These are phyloP conservation scores for Suillus paluster DNA, from an alignment of 768 basidiomycete genomes.

Conservation along the genomic window DNA sequence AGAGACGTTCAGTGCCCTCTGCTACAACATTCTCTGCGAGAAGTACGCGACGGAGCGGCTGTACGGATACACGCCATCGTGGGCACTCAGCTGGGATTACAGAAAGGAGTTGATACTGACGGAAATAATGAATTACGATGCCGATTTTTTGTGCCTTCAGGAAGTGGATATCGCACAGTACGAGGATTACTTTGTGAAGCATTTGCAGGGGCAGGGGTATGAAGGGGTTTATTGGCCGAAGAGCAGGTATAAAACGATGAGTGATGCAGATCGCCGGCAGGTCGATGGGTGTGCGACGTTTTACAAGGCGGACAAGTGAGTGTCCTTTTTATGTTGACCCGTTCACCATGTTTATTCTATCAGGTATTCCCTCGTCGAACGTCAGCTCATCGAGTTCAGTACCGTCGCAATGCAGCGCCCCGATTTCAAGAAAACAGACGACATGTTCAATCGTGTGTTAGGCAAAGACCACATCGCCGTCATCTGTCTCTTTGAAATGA, in stretches of 20 bases:
- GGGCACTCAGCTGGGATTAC: slow-evolving; percentile 97
- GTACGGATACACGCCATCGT: slow-evolving; percentile 96
- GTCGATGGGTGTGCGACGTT: slow-evolving; percentile 98
- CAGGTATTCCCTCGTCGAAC: slow-evolving; percentile 93
- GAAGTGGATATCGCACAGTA: slow-evolving; percentile 94
- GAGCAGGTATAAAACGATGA: slow-evolving; percentile 93
- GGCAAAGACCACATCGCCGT: slow-evolving; percentile 94
- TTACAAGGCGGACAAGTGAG: slow-evolving; percentile 88
- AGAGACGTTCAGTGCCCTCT: slow-evolving; percentile 82
- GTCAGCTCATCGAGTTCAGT: slow-evolving; percentile 92
- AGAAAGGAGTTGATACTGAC: slow-evolving; percentile 86
- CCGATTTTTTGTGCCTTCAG: slow-evolving; percentile 93
- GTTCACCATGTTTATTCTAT: slow-evolving; percentile 1
- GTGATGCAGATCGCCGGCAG: slow-evolving; percentile 76
- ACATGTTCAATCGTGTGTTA: slow-evolving; percentile 99
- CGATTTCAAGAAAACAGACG: slow-evolving; percentile 96
- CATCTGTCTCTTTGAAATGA: slow-evolving; percentile 85
- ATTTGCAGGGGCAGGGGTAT: slow-evolving; percentile 76
- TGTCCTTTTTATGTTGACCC: slow-evolving; percentile 21
- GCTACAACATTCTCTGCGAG: slow-evolving; percentile 96
- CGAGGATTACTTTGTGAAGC: slow-evolving; percentile 85
- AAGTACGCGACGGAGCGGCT: slow-evolving; percentile 84
- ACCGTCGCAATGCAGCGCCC: slow-evolving; percentile 89
- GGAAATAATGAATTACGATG: slow-evolving; percentile 79
- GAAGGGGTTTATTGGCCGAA: slow-evolving; percentile 93